Evolutionary conservation across 306 rosid species (phyloP).

Genomic region (Ochetophila trinervis): DNA sequence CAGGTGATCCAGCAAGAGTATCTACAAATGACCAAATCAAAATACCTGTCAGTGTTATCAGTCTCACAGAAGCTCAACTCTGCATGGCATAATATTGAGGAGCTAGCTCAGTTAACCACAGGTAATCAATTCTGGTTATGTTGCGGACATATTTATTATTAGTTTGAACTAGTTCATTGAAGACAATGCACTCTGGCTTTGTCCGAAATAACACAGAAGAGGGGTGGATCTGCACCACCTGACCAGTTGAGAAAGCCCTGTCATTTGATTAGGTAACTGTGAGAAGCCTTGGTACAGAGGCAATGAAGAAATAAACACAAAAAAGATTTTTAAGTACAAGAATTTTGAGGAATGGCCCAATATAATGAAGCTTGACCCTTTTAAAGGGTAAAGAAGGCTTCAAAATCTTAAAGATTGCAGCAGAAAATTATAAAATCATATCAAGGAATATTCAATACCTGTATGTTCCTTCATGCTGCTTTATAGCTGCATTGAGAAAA

Average conservation of each 20-base stretch:
- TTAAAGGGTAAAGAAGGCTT: not conserved
- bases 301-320: constrained; percentile 3
- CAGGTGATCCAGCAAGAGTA: not conserved
- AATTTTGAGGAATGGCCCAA: too few relatives aligned
- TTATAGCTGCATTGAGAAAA: constrained; percentile 79
- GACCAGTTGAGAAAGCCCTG: constrained; percentile 86
- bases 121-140: constrained; percentile 61
- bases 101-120: constrained; percentile 91
- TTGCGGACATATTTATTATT: constrained; percentile 69
- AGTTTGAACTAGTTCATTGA: constrained; percentile 76
- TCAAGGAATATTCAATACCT: constrained; percentile 42
- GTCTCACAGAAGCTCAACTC: constrained; percentile 37
- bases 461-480: constrained; percentile 91
- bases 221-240: constrained; percentile 89
- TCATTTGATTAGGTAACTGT: constrained; percentile 23
- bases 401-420: not conserved
- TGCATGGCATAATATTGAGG: constrained; percentile 70
- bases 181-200: constrained; percentile 76
- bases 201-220: constrained; percentile 62
- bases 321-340: not conserved
- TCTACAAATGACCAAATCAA: not conserved
- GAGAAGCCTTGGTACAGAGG: constrained; percentile 1
- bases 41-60: constrained; percentile 31
- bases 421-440: constrained; percentile 12
- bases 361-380: too few relatives aligned